phyloP scores from a whole-genome alignment of 441 rosid genomes.

The Isatis lusitanica region DNA sequence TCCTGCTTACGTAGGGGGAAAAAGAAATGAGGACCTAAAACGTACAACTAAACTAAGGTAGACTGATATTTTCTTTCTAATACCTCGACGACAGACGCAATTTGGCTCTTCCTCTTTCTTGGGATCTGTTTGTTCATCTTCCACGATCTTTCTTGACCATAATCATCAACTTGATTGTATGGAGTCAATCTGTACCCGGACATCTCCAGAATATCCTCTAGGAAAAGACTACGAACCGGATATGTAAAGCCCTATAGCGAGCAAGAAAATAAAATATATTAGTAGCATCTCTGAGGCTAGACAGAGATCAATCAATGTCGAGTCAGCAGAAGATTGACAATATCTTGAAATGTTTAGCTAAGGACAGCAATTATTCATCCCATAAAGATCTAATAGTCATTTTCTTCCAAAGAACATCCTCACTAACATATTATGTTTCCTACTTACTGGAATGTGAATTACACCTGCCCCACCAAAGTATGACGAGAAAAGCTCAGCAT shows the following conservation, averaged over 20 bases:
- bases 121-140: constrained; percentile 78
- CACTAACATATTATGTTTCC: constrained; percentile 33
- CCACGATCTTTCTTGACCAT: constrained; percentile 90
- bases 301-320: background rate
- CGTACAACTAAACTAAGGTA: constrained; percentile 1
- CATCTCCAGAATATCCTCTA: constrained; percentile 78
- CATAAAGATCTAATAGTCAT: background rate
- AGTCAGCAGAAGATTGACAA: background rate
- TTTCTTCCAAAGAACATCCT: background rate
- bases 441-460: constrained; percentile 75
- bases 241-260: constrained; percentile 71
- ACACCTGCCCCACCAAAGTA: constrained; percentile 83
- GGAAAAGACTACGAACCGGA: constrained; percentile 69
- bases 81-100: constrained; percentile 90
- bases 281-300: constrained; percentile 15
- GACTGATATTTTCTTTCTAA: constrained; percentile 10
- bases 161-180: constrained; percentile 83
- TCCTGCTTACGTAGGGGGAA: constrained; percentile 49
- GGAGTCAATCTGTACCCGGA: constrained; percentile 70
- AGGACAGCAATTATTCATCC: background rate
- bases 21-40: constrained; percentile 24
- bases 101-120: constrained; percentile 83
- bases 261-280: constrained; percentile 21
- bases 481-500: constrained; percentile 86
- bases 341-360: background rate